phyloP scores from a whole-genome alignment of 306 rosid species.

The Glycine latifolia region DNA sequence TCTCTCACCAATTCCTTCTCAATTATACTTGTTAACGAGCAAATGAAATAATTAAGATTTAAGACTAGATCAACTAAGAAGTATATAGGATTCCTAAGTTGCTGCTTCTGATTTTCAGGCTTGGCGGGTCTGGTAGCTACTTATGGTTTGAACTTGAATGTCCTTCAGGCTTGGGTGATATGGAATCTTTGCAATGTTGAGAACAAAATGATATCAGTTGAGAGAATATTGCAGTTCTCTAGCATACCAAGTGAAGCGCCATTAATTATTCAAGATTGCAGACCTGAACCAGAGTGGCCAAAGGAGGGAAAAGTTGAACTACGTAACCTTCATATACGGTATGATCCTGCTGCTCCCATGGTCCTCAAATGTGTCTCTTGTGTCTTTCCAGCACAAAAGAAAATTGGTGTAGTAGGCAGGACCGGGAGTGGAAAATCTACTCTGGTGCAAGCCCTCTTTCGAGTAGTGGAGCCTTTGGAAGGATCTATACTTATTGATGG shows the following conservation, averaged over 20 bases:
- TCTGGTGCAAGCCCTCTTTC: conserved; percentile 79
- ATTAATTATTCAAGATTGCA: conserved; percentile 54
- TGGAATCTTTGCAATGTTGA: conserved; percentile 95
- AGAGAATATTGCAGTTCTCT: conserved; percentile 82
- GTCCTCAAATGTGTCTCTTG: conserved; percentile 82
- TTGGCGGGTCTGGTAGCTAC: conserved; percentile 88
- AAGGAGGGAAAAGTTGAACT: conserved; percentile 70
- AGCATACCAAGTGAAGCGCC: conserved; percentile 78
- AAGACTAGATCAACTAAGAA: neutral
- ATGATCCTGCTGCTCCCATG: conserved; percentile 71
- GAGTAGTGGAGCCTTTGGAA: conserved; percentile 71
- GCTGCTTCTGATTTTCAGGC: conserved; percentile 59
- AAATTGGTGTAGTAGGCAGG: conserved; percentile 81
- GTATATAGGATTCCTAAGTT: neutral
- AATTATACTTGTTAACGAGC: neutral
- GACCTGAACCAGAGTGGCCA: conserved; percentile 85
- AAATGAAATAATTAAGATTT: conserved; percentile 13
- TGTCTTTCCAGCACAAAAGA: conserved; percentile 69
- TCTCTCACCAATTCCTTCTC: neutral
- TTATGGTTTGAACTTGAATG: conserved; percentile 77
- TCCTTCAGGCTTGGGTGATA: conserved; percentile 90
- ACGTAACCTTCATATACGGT: conserved; percentile 65
- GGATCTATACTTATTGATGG: conserved; percentile 71
- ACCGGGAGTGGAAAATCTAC: conserved; percentile 94
- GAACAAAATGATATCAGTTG: conserved; percentile 91